Evolutionary conservation across 1,139 yeast species (phyloP).

Genomic region (Lodderomyces metapsilosis): DNA sequence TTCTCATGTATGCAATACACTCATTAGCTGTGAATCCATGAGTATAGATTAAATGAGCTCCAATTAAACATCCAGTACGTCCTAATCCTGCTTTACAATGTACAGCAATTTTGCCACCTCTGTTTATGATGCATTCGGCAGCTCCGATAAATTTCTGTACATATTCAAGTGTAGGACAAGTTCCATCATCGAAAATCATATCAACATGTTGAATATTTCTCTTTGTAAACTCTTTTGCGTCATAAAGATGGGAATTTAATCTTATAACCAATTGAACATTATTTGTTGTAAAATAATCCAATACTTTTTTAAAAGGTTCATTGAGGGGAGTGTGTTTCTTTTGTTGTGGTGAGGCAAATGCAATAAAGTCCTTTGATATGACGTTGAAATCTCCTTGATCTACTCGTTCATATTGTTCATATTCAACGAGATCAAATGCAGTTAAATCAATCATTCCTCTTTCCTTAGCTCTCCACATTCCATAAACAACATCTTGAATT

Average conservation of each 20-base stretch:
- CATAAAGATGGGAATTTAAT: conserved; percentile 86
- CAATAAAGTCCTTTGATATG: conserved; percentile 88
- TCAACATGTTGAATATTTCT: conserved; percentile 87
- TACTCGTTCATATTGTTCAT: conserved; percentile 91
- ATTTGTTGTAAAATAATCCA: conserved; percentile 67
- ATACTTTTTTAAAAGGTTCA: conserved; percentile 76
- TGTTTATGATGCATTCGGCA: conserved; percentile 78
- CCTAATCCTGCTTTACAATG: conserved; percentile 99
- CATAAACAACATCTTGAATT: conserved; percentile 92
- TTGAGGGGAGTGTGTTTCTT: conserved; percentile 47
- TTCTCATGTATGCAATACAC: conserved; percentile 94
- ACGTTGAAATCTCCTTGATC: conserved; percentile 97
- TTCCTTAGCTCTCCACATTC: conserved; percentile 98
- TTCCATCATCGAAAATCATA: conserved; percentile 96
- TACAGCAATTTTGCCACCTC: conserved; percentile 92
- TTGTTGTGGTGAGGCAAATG: conserved; percentile 97
- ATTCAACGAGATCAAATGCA: conserved; percentile 85
- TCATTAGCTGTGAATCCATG: conserved; percentile 97
- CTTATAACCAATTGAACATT: conserved; percentile 88
- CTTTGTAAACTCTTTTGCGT: conserved; percentile 76
- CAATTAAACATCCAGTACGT: conserved; percentile 95
- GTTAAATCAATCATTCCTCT: conserved; percentile 84
- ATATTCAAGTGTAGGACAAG: conserved; percentile 92
- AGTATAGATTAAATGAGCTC: conserved; percentile 93
- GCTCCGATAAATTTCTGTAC: conserved; percentile 94